Percentiles rank a stretch among this genome's conserved stretches.
Evolutionary conservation across 106 monocot genomes (phyloP).

Genomic region (Acorus calamus): DNA sequence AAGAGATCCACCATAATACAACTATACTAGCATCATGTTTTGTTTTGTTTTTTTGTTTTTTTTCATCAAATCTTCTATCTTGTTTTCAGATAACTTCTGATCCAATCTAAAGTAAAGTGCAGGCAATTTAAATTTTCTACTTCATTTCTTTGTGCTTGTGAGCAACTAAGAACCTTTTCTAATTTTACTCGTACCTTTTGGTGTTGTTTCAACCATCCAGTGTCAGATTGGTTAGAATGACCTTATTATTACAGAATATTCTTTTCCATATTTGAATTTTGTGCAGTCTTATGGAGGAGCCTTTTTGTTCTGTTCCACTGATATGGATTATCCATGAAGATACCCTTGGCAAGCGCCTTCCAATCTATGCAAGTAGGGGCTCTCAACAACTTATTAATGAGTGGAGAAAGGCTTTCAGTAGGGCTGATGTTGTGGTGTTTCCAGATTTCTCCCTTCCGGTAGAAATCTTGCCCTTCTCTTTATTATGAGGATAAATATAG

Average conservation of each 20-base stretch:
- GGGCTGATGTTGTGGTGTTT: slow-evolving; percentile 75
- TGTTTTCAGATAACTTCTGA: too few relatives aligned
- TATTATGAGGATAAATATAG: background rate
- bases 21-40: too few relatives aligned
- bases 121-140: too few relatives aligned
- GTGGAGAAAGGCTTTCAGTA: slow-evolving; percentile 70
- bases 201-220: too few relatives aligned
- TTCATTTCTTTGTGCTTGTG: too few relatives aligned
- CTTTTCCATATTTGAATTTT: background rate
- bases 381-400: slow-evolving; percentile 42
- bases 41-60: too few relatives aligned
- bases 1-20: too few relatives aligned
- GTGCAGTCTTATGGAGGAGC: slow-evolving; percentile 79
- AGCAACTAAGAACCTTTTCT: too few relatives aligned
- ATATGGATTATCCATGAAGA: slow-evolving; percentile 95
- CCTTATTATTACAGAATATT: background rate
- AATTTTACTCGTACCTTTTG: too few relatives aligned
- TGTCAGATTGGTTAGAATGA: background rate
- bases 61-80: too few relatives aligned
- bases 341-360: slow-evolving; percentile 57
- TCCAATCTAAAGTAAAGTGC: too few relatives aligned
- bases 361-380: slow-evolving; percentile 31
- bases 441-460: slow-evolving; percentile 91
- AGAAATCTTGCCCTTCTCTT: slow-evolving; percentile 4
- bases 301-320: slow-evolving; percentile 67